Base-by-base conservation (phyloP, 345 rosid genomes). In the Carallia pectinifolia region DNA sequence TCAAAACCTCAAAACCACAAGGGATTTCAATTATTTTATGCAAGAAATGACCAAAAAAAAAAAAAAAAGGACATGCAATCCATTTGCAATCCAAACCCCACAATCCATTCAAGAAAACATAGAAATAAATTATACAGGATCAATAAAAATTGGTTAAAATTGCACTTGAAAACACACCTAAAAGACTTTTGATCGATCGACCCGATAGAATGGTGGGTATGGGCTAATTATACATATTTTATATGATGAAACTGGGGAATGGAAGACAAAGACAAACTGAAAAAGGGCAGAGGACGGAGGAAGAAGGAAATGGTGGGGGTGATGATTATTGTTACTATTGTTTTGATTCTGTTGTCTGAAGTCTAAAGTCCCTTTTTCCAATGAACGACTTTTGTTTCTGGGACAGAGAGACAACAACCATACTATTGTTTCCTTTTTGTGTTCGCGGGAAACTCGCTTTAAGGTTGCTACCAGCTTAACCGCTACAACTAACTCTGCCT, bases 281-380 rank as follows among this genome's bases (percentile, higher is more conserved):
- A 27, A 56, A 8, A 7, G 19, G n/a, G 6, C 5, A 53, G n/a
- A 27, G n/a, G 0, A 1, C 9, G 5, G 31, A 30, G 16, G 12
- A 56, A 15, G 31, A 56, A 30, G 12, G 31, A 56, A 56, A 27
- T 27, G 60, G 16, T 23, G 23, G 23, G 23, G 23, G 23, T 9
- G 17, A 15, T 27, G 60, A 30, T 19, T 23, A 19, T 3, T 9
- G 33, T 6, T 23, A 5, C 31, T 9, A 2, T 55, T 1, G 27
- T 55, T 55, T 55, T 55, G 59, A 19, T 29, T 55, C 16, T 29
- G 33, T 19, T 4, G 16, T 23, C 53, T 10, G 9, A 40, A 81
- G 90, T 81, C 97, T 89, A 74, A 23, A 23, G 5, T 19, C 33
- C 59, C 91, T 93, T 82, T 23, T 86, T 89, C 83, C 82, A 76